These are phyloP conservation scores for Tuber microsphaerosporum DNA, from an alignment of 495 filamentous ascomycete genomes.

Conservation along the genomic window DNA sequence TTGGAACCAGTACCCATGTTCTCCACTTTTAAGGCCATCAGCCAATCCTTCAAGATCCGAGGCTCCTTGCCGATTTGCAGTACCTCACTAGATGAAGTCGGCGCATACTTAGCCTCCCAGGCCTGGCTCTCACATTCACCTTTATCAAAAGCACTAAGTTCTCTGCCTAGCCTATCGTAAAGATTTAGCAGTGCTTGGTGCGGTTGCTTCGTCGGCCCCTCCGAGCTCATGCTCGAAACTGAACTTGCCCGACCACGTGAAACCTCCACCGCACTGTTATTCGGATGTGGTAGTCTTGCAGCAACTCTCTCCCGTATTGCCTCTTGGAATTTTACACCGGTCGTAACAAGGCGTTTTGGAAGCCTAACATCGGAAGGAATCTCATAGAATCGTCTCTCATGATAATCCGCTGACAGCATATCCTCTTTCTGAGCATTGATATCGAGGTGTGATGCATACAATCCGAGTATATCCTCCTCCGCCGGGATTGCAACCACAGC, in stretches of 20 bases:
- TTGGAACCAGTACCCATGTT: conserved; percentile 49
- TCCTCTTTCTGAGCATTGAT: conserved; percentile 49
- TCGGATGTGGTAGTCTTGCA: conserved; percentile 35
- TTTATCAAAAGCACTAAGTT: conserved; percentile 72
- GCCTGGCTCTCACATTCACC: conserved; percentile 62
- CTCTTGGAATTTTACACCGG: conserved; percentile 41
- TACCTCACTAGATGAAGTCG: conserved; percentile 59
- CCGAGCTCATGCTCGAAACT: conserved; percentile 40
- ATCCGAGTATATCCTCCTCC: conserved; percentile 21
- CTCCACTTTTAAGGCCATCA: conserved; percentile 64
- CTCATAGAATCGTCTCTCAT: conserved; percentile 27
- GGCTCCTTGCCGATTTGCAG: conserved; percentile 70
- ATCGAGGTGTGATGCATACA: conserved; percentile 42
- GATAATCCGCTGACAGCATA: conserved; percentile 35
- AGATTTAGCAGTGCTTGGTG: conserved; percentile 46
- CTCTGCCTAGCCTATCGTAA: conserved; percentile 53
- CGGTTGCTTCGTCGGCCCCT: conserved; percentile 18
- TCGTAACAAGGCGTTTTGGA: conserved; percentile 41
- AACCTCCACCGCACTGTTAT: conserved; percentile 37
- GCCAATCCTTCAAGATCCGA: conserved; percentile 70
- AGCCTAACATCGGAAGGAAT: conserved; percentile 30
- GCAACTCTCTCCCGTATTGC: conserved; percentile 27
- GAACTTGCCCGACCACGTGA: conserved; percentile 46
- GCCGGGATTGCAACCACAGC: conserved; percentile 14
- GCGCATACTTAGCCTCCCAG: conserved; percentile 87